Conservation (phyloP, 1,139 yeast genomes). For the Candida labiduridarum region DNA sequence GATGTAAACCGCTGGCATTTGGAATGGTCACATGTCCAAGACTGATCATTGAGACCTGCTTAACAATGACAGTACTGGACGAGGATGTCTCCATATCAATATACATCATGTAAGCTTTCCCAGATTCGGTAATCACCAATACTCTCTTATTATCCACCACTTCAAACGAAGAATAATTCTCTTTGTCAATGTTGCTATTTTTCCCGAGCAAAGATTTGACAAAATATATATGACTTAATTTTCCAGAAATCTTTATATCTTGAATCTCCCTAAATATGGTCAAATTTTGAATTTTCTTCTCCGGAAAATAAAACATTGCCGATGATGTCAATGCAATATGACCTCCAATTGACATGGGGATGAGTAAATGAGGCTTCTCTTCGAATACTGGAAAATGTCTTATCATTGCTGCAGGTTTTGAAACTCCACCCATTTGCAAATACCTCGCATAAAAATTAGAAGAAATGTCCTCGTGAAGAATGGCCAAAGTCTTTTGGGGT, state of each 20-base stretch:
- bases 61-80: slow-evolving; percentile 14
- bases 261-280: slow-evolving; percentile 16
- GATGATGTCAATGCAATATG: slow-evolving; percentile 31
- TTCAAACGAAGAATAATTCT: slow-evolving; percentile 14
- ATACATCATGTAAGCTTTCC: slow-evolving; percentile 32
- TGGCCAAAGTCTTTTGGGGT: slow-evolving; percentile 22
- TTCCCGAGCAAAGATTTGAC: slow-evolving; percentile 4
- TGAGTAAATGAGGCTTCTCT: slow-evolving; percentile 33
- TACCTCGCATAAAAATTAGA: slow-evolving; percentile 35
- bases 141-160: slow-evolving; percentile 31
- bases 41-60: slow-evolving; percentile 26
- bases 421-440: slow-evolving; percentile 20
- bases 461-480: slow-evolving; percentile 40
- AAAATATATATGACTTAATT: slow-evolving; percentile 3
- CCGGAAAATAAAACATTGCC: slow-evolving; percentile 36
- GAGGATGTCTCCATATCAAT: slow-evolving; percentile 18
- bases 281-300: slow-evolving; percentile 16
- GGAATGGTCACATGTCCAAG: slow-evolving; percentile 37
- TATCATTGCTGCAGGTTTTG: slow-evolving; percentile 15
- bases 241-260: slow-evolving; percentile 3
- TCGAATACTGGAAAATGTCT: slow-evolving; percentile 39
- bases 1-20: slow-evolving; percentile 26
- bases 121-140: slow-evolving; percentile 33
- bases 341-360: slow-evolving; percentile 32
- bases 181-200: neutral